Evolutionary conservation across 352 stramenopile genomes (phyloP).

Genomic region (Phytophthora macrochlamydospora): DNA sequence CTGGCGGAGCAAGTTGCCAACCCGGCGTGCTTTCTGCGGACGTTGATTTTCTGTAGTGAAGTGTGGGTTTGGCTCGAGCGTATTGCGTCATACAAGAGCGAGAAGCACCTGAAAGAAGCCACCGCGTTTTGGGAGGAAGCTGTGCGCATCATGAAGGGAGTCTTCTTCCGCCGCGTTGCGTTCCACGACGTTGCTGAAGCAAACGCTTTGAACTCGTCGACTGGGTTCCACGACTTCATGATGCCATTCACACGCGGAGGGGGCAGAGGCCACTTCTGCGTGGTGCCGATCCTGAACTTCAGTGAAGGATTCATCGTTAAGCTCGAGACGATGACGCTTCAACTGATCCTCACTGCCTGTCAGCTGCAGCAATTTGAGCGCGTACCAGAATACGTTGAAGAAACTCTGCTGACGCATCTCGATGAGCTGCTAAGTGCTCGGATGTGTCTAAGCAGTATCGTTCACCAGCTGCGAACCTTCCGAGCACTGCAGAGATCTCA

Average conservation of each 20-base stretch:
- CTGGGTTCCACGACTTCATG: conserved; percentile 34
- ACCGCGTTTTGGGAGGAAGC: conserved; percentile 83
- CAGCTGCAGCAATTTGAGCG: conserved; percentile 83
- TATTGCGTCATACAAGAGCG: conserved; percentile 77
- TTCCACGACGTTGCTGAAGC: conserved; percentile 58
- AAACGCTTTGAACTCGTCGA: conserved; percentile 29
- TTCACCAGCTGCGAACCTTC: conserved; percentile 74
- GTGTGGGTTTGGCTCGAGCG: conserved; percentile 83
- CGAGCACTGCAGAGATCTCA: conserved; percentile 54
- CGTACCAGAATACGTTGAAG: conserved; percentile 75
- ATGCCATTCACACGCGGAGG: conserved; percentile 26
- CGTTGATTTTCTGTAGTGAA: conserved; percentile 67
- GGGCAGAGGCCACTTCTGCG: conserved; percentile 54
- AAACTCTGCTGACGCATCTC: conserved; percentile 64
- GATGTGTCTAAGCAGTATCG: conserved; percentile 76
- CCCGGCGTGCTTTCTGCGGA: conserved; percentile 57
- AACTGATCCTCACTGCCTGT: conserved; percentile 74
- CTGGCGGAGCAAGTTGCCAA: conserved; percentile 75
- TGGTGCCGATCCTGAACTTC: conserved; percentile 86
- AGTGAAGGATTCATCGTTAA: conserved; percentile 75
- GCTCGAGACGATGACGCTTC: conserved; percentile 69
- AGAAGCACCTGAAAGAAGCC: conserved; percentile 76
- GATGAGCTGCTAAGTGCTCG: conserved; percentile 79
- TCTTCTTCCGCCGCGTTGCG: conserved; percentile 79
- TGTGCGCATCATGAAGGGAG: conserved; percentile 71